These are phyloP conservation scores for Apiospora phragmitis DNA, from an alignment of 2,329 filamentous ascomycete genomes.

Conservation along the genomic window DNA sequence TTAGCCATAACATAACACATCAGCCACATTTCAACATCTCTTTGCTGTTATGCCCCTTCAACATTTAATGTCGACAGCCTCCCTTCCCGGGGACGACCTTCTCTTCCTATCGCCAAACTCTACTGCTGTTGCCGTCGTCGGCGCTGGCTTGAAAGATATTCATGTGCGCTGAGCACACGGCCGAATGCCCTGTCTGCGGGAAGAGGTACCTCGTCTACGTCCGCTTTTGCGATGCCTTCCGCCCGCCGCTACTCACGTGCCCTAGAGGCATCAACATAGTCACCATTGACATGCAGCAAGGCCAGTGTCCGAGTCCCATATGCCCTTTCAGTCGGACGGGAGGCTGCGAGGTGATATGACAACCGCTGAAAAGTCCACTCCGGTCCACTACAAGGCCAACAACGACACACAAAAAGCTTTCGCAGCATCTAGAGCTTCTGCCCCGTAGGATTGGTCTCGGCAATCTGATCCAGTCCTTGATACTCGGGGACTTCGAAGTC, in stretches of 20 bases:
- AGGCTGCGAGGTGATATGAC: conserved; percentile 56
- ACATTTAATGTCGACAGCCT: neutral
- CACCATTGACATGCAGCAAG: conserved; percentile 50
- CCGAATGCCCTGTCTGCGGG: conserved; percentile 60
- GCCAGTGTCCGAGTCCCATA: conserved; percentile 58
- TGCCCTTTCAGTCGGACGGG: conserved; percentile 60
- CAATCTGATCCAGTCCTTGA: conserved; percentile 83
- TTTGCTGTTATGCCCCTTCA: conserved; percentile 8
- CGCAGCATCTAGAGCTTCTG: conserved; percentile 51
- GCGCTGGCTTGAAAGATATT: conserved; percentile 31
- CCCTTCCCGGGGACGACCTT: neutral
- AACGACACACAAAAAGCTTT: conserved; percentile 9
- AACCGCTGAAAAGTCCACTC: conserved; percentile 6
- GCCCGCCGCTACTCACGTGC: conserved; percentile 49
- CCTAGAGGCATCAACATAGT: conserved; percentile 42
- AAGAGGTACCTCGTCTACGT: conserved; percentile 60
- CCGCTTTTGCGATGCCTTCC: conserved; percentile 54
- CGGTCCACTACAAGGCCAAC: neutral
- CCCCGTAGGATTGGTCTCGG: conserved; percentile 63
- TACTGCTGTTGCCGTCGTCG: neutral
- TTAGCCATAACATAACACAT: neutral
- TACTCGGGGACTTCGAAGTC: conserved; percentile 81
- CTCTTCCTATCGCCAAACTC: neutral
- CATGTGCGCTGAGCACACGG: conserved; percentile 61
- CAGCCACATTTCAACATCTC: conserved; percentile 3